These are phyloP conservation scores for Metarhizium robertsii DNA, from an alignment of 2,329 filamentous ascomycete species.

Conservation along the genomic window DNA sequence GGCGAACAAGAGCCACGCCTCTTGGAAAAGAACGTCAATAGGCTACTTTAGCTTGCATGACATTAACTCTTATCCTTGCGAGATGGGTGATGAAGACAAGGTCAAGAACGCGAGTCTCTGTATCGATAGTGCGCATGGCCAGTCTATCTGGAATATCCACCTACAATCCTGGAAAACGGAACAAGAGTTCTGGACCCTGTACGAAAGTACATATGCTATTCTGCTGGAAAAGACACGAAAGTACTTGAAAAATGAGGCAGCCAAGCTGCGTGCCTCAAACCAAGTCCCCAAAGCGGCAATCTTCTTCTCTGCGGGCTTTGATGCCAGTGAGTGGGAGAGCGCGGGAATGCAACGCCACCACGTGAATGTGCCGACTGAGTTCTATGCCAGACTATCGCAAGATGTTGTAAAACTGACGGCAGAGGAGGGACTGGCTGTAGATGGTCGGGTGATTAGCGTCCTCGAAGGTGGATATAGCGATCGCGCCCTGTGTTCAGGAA, in stretches of 20 bases:
- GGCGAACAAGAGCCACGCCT: slow-evolving; percentile 59
- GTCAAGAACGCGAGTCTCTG: slow-evolving; percentile 90
- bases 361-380: slow-evolving; percentile 92
- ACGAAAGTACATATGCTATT: slow-evolving; percentile 66
- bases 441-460: slow-evolving; percentile 84
- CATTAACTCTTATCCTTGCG: slow-evolving; percentile 97
- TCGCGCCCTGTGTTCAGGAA: slow-evolving; percentile 76
- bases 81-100: slow-evolving; percentile 86
- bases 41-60: slow-evolving; percentile 97
- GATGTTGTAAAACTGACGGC: slow-evolving; percentile 77
- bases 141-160: slow-evolving; percentile 95
- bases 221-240: slow-evolving; percentile 72
- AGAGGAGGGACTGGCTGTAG: slow-evolving; percentile 66
- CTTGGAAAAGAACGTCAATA: slow-evolving; percentile 76
- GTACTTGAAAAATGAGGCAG: slow-evolving; percentile 67
- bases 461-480: slow-evolving; percentile 96
- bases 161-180: slow-evolving; percentile 77
- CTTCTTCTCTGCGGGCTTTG: slow-evolving; percentile 92
- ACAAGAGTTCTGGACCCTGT: slow-evolving; percentile 81
- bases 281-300: slow-evolving; percentile 72
- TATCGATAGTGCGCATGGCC: slow-evolving; percentile 86
- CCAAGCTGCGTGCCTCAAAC: slow-evolving; percentile 48
- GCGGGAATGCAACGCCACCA: slow-evolving; percentile 90
- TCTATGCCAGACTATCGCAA: slow-evolving; percentile 83
- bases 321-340: slow-evolving; percentile 92